A percentile compares a stretch with the other conserved stretches of the same genome.
Conservation (phyloP, 495 filamentous ascomycete species). For the Hypoxylon crocopeplum region DNA sequence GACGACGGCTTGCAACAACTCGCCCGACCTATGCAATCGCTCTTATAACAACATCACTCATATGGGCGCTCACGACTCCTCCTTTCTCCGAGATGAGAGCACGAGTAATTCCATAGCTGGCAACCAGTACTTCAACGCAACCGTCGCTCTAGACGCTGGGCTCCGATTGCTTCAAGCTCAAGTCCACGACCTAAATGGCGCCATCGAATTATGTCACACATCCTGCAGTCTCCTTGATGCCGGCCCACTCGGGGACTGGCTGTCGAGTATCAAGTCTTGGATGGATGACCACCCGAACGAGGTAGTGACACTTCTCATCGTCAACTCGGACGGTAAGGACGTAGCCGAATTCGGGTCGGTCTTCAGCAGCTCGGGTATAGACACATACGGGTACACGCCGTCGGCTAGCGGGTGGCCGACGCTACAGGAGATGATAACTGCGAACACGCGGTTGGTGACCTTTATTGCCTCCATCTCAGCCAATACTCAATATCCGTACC, state of each 20-base stretch:
- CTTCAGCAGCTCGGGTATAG: constrained; percentile 62
- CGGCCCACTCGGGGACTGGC: constrained; percentile 63
- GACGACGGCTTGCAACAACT: constrained; percentile 69
- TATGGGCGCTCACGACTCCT: constrained; percentile 72
- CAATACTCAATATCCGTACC: constrained; percentile 59
- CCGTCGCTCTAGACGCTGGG: constrained; percentile 69
- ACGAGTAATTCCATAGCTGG: constrained; percentile 63
- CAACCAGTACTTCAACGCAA: constrained; percentile 71
- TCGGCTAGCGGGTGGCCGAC: constrained; percentile 65
- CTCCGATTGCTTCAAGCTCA: constrained; percentile 75
- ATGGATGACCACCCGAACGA: constrained; percentile 70
- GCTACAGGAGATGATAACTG: constrained; percentile 63
- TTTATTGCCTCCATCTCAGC: constrained; percentile 66
- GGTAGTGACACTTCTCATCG: constrained; percentile 72
- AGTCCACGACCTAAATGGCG: constrained; percentile 62
- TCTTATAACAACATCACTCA: constrained; percentile 71
- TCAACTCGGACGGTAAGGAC: constrained; percentile 66
- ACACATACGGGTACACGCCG: constrained; percentile 63
- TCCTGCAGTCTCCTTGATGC: constrained; percentile 69
- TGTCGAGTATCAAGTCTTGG: constrained; percentile 67
- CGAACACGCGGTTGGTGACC: constrained; percentile 65
- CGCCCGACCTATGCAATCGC: constrained; percentile 63
- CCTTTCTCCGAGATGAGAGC: constrained; percentile 64
- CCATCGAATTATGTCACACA: constrained; percentile 70
- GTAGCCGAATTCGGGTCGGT: constrained; percentile 58